Evolutionary conservation across 129 eudicot genomes (phyloP), one percentile per base, ranked within the genome.

Genomic region (Pseudognaphalium luteoalbum): DNA sequence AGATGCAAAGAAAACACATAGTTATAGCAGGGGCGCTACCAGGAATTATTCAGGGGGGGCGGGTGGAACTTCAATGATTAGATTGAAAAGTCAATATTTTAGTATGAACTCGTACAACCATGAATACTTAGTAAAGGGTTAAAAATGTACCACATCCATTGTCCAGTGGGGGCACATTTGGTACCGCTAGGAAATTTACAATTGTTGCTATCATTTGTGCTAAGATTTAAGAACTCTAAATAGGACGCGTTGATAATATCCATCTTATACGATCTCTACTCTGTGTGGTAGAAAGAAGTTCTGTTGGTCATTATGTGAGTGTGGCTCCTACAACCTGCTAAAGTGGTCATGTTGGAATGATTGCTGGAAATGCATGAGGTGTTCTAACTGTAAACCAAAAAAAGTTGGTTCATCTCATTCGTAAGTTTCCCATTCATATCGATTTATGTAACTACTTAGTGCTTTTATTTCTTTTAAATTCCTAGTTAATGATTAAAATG

Each of bases 331-430:
- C 56, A 37, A 80, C n/a, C 56, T 41, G 61, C 25, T 75, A 71
- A 79, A 62, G 59, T 79, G 83, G 74, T 71, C 58, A 52, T 78
- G 77, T 78, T 78, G 82, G 77, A 78, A 63, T 47, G 56, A 52
- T 22, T 78, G 82, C 56, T 72, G 78, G 67, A 71, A 22, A 63
- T 32, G 17, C 56, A 73, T 80, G 75, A 56, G 68, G 30, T 80
- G 83, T 57, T 73, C 58, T 6, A 54, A 73, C 52, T 57, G 75
- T 41, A 80, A 73, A 80, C 75, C 70, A 0, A 73, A 66, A 57
- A 66, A 73, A 57, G 60, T 35, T 28, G 7, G 30, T 56, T 66
- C 83, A 22, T 72, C 83, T 28, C 63, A 74, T 66, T 30, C 79
- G 83, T 80, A 73, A 80, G 83, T 80, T 66, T 66, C 47, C 3